Evolutionary conservation across 805 yeast species (phyloP).

Genomic region (Blastobotrys muscicola): DNA sequence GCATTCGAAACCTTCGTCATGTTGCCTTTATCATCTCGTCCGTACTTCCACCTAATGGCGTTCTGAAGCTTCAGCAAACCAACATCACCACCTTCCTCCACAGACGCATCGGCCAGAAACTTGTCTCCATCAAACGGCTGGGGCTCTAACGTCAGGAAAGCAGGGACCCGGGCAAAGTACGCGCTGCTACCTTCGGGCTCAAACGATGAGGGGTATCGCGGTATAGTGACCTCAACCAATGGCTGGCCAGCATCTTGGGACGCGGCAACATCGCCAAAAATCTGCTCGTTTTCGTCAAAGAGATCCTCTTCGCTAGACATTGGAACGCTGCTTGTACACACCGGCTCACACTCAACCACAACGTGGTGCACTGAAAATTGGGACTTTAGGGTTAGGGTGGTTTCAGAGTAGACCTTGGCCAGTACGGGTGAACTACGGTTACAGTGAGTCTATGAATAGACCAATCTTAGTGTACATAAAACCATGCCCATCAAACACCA

Average conservation of each 20-base stretch:
- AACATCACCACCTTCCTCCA: slow-evolving; percentile 26
- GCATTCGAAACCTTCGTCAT: slow-evolving; percentile 82
- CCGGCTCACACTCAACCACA: too few species aligned
- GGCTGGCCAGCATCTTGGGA: slow-evolving; percentile 2
- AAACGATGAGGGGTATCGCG: slow-evolving; percentile 25
- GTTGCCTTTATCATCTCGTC: slow-evolving; percentile 54
- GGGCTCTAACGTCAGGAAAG: slow-evolving; percentile 73
- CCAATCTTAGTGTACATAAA: too few species aligned
- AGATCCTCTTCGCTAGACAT: slow-evolving; percentile 10
- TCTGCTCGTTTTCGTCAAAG: slow-evolving; percentile 16
- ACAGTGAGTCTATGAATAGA: too few species aligned
- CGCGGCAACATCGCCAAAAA: slow-evolving; percentile 2
- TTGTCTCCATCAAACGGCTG: slow-evolving; percentile 74
- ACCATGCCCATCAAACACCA: too few species aligned
- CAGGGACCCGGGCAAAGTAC: slow-evolving; percentile 61
- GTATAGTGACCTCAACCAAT: slow-evolving; percentile 17
- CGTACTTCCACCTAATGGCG: slow-evolving; percentile 91
- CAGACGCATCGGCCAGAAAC: slow-evolving; percentile 41
- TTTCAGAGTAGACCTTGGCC: neutral
- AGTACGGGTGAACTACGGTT: neutral
- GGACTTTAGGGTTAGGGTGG: neutral
- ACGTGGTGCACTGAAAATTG: neutral
- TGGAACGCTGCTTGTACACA: too few species aligned
- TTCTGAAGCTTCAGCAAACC: slow-evolving; percentile 44
- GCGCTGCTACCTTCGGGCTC: slow-evolving; percentile 24